Base-by-base conservation (phyloP, 805 yeast species). In the Metschnikowia cubensis region DNA sequence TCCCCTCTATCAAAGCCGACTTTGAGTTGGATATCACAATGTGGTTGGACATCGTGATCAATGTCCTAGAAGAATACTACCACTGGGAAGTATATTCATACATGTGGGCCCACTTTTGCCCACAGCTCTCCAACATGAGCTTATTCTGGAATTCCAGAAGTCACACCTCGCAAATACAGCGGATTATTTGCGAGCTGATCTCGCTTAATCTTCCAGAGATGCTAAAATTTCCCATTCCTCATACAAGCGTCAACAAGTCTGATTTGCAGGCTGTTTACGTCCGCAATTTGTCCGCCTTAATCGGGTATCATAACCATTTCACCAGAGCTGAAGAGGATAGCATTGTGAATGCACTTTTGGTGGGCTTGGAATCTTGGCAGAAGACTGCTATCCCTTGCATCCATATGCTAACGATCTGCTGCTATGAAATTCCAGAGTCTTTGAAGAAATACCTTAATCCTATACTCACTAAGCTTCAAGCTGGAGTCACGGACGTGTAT, bases 391-490 rank as follows among this genome's bases (percentile, higher is more conserved):
- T 84, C 34, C 89, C 95, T 2, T 81, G 89, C 55, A 79, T 90
- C 29, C 89, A 89, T 57, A 83, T 85, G 39, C 69, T 91, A 50
- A 82, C 86, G 4, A 75, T 86, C 2, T 86, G 92, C 57, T 85
- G 96, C 62, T 89, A 86, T 63, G 96, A 88, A 61, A 74, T 87
- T 33, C 95, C 96, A 0, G 62, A 75, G 10, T 81, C 92, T 0
- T 75, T 90, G 49, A 86, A 84, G 62, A 83, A 84, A 59, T 85
- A 74, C 57, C 62, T 89, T 34, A 74, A 83, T 7, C 82, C 81
- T n/a, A 81, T 90, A 10, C 73, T 89, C 53, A 80, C 85, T n/a
- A 80, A 80, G 47, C 67, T 90, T 36, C 96, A 88, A 59, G 84
- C 87, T 5, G 79, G 87, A 60, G 80, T 89, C 35, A 82, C 95